Evolutionary conservation across 2,329 filamentous ascomycete genomes (phyloP), one percentile per base, ranked within the genome.

Genomic region (Claviceps pusilla): DNA sequence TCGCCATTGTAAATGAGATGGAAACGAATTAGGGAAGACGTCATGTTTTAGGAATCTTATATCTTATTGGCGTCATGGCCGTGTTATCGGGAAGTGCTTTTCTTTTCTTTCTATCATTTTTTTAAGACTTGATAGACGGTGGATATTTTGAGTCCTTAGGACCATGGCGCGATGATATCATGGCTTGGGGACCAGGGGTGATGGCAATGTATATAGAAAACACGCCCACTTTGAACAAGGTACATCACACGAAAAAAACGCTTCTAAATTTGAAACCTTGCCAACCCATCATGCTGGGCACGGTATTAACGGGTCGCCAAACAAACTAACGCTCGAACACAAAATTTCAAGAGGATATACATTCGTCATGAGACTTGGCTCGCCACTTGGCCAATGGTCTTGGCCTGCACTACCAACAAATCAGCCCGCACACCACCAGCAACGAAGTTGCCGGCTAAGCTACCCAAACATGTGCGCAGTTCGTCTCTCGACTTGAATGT

Each of bases 341-440:
- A 37, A 37, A 41, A 14, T 41, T 16, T 6, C 12, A 5, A 16
- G 3, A 14, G 37, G 37, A 16, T 41, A 41, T 41, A 12, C 16
- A 41, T 12, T 14, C 14, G 37, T 33, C 24, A 52, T 46, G 31
- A 39, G 7, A 16, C 49, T 10, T 50, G 37, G 28, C 19, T 28
- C 12, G 41, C 45, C 29, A 28, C 29, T 28, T 54, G 39, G 7
- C 29, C 37, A 2, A 14, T 2, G 24, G 35, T 46, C 59, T 61
- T 79, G 49, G 61, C 57, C 53, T 64, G 62, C 14, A 65, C 62
- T 28, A 65, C 62, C 51, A 65, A 54, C 52, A 65, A 14, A 46
- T 65, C 63, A 0, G 62, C 59, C 19, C 55, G 55, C 12, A 60
- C 57, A 19, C 59, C 59, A 9, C 55, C 59, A 7, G 60, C 60